Conservation (phyloP, 73 alveolate species). For the Paramecium sexaurelia region DNA sequence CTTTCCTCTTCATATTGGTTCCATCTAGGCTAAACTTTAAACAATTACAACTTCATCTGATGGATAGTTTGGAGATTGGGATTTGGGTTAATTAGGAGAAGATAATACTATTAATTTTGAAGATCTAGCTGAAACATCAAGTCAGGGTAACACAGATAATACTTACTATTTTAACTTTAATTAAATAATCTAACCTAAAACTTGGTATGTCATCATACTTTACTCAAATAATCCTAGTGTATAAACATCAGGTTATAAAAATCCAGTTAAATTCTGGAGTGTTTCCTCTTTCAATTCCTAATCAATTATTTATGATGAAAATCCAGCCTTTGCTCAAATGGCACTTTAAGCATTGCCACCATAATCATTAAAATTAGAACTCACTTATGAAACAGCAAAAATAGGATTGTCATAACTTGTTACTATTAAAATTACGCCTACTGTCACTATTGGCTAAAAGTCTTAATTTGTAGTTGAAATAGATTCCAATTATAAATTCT, state of each 20-base stretch:
- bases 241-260: slow-evolving; percentile 36
- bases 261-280: slow-evolving; percentile 20
- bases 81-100: slow-evolving; percentile 8
- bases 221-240: neutral
- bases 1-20: neutral
- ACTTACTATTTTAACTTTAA: neutral
- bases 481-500: neutral
- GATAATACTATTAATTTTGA: neutral
- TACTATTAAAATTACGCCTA: slow-evolving; percentile 15
- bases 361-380: neutral
- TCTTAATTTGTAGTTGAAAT: neutral
- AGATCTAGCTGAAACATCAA: neutral
- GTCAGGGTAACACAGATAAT: neutral
- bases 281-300: neutral
- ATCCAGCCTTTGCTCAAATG: slow-evolving; percentile 18
- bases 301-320: slow-evolving; percentile 33
- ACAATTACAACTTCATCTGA: neutral
- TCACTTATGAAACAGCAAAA: neutral
- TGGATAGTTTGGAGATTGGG: slow-evolving; percentile 6
- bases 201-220: neutral
- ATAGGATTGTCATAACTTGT: neutral
- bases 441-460: neutral
- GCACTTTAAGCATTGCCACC: neutral
- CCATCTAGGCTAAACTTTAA: neutral
- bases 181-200: neutral